These are phyloP conservation scores for Aspergillus uvarum DNA, from an alignment of 2,329 filamentous ascomycete genomes.

Conservation along the genomic window DNA sequence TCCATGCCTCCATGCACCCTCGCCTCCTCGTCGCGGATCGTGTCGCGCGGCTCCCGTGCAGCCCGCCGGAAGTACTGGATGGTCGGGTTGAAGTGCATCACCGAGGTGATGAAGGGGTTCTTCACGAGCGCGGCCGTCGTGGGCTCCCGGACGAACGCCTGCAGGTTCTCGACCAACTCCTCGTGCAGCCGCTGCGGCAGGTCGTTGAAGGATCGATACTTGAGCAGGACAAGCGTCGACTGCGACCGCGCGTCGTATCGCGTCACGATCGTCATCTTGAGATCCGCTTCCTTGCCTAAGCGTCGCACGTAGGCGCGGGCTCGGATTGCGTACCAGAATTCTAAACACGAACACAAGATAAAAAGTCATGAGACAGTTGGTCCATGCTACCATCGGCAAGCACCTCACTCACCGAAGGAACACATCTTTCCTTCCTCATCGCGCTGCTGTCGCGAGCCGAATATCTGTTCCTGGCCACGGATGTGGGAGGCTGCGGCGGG, in stretches of 20 bases:
- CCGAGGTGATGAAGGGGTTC: conserved; percentile 8
- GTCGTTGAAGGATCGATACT: conserved; percentile 9
- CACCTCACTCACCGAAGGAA: conserved; percentile 1
- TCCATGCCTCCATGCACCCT: conserved; percentile 1
- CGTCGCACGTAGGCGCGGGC: conserved; percentile 7
- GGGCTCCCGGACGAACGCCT: conserved; percentile 1
- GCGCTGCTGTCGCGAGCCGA: conserved; percentile 5
- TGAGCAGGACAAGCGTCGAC: conserved; percentile 5
- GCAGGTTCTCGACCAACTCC: conserved; percentile 7
- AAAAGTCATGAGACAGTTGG: too few species aligned
- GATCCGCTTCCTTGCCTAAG: conserved; percentile 4
- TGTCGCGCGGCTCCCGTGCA: conserved; percentile 7
- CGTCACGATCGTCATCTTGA: conserved; percentile 10
- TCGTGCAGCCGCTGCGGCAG: conserved; percentile 9
- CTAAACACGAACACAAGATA: neutral
- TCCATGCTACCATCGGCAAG: too few species aligned
- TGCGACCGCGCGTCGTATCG: conserved; percentile 6
- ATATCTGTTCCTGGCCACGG: conserved; percentile 10
- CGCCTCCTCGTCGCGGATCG: conserved; percentile 7
- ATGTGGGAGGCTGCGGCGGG: conserved; percentile 9
- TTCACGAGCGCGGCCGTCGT: conserved; percentile 2
- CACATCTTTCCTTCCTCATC: neutral
- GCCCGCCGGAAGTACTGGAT: conserved; percentile 10
- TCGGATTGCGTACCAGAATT: conserved; percentile 12
- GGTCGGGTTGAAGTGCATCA: conserved; percentile 11